Conservation (phyloP, 371 early-diverging fungal species). For the Choanephora cucurbitarum region DNA sequence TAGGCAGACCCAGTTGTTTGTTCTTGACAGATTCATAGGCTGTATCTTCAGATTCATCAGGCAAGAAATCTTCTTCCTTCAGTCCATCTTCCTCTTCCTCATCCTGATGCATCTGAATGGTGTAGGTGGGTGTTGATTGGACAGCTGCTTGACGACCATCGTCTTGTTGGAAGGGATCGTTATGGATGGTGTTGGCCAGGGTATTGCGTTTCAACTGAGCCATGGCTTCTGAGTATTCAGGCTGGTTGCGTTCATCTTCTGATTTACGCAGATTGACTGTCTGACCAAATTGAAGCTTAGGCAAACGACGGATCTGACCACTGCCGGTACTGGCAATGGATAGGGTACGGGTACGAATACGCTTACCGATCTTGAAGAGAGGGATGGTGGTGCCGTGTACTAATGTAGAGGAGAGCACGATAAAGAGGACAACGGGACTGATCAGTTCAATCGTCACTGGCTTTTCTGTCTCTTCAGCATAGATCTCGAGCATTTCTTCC, state of each 20-base stretch:
- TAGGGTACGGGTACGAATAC: conserved; percentile 51
- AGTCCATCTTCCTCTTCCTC: conserved; percentile 24
- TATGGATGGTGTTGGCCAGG: conserved; percentile 36
- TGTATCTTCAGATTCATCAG: conserved; percentile 37
- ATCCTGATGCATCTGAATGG: conserved; percentile 31
- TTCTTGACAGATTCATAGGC: conserved; percentile 9
- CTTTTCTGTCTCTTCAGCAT: conserved; percentile 22
- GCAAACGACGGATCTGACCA: conserved; percentile 41
- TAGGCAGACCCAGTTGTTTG: conserved; percentile 3
- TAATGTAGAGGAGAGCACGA: conserved; percentile 76
- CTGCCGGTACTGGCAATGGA: conserved; percentile 49
- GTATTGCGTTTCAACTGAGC: conserved; percentile 45
- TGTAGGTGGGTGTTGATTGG: conserved; percentile 3
- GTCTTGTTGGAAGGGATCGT: conserved; percentile 5
- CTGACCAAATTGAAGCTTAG: conserved; percentile 45
- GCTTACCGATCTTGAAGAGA: conserved; percentile 65
- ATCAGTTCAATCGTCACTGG: conserved; percentile 39
- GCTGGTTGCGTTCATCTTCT: conserved; percentile 16
- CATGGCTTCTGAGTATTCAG: conserved; percentile 26
- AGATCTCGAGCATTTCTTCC: conserved; percentile 45
- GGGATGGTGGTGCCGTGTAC: conserved; percentile 85
- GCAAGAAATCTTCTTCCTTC: conserved; percentile 52
- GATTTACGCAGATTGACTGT: conserved; percentile 17
- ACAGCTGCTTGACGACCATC: neutral
- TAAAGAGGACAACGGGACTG: conserved; percentile 68